Evolutionary conservation across 768 basidiomycete genomes (phyloP), one percentile per base, ranked within the genome.

Genomic region (Mycena sanguinolenta): DNA sequence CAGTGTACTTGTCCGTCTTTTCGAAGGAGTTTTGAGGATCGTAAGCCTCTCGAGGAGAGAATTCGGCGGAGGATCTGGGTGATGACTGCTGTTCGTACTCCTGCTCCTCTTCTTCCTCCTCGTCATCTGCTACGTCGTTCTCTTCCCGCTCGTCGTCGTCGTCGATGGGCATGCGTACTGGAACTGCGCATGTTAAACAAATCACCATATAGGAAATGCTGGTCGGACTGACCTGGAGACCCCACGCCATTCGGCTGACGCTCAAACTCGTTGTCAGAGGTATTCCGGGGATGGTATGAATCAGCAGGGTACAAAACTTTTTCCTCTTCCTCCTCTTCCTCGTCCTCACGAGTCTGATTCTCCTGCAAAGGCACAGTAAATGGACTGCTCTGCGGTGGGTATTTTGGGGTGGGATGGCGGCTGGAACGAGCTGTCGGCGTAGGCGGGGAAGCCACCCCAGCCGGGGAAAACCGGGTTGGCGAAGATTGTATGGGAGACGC

Each of bases 191-290:
- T 23, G 38, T 66, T 50, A 58, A 38, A 69, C 65, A 38, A 14
- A 39, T 39, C 39, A 39, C 16, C 3, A 39, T 7, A 10, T 17
- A 34, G n/a, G 17, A 53, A 69, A 60, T 62, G 14, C 53, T n/a
- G 30, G 46, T 49, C 49, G 49, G 39, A 82, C 88, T 74, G 74
- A 93, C 93, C 90, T 77, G 87, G 91, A 55, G 90, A 88, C 49
- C 91, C 92, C 42, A 93, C 83, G 94, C 93, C 95, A 75, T 94
- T 95, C 52, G 90, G 89, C 73, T 90, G 87, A 72, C 91, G 85
- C 34, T 89, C 88, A 34, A 79, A 84, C 58, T 81, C 83, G 58
- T 87, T 84, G 39, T 79, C 76, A 62, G 85, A 87, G n/a, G 86
- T 84, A 17, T 86, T 86, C 44, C 86, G 85, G 39, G 82, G 77